Percentiles rank a stretch among this genome's conserved stretches.
Evolutionary conservation across 352 stramenopile genomes (phyloP).

Genomic region (Phytophthora hibernalis): DNA sequence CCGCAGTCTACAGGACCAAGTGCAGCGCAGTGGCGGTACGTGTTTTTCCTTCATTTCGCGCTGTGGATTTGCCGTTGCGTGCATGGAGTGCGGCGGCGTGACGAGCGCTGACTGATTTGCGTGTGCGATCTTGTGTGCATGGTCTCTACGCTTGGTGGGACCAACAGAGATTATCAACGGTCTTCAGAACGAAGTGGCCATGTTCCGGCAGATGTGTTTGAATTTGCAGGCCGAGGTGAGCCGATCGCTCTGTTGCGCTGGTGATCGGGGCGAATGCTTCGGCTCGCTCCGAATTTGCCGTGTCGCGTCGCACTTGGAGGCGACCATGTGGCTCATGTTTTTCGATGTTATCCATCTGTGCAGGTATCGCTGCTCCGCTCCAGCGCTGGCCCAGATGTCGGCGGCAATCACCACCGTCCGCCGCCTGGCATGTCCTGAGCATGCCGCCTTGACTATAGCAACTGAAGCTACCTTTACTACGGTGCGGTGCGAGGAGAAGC

Average conservation of each 20-base stretch:
- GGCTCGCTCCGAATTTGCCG: not conserved
- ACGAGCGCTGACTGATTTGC: constrained; percentile 14
- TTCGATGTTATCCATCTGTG: constrained; percentile 34
- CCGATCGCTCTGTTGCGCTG: constrained; percentile 12
- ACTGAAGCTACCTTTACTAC: constrained; percentile 26
- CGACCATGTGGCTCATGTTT: constrained; percentile 31
- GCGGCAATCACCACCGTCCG: constrained; percentile 42
- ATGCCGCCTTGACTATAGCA: constrained; percentile 7
- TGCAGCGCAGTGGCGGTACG: constrained; percentile 66
- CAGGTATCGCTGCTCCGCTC: constrained; percentile 52
- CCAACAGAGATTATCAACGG: constrained; percentile 62
- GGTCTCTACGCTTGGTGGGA: constrained; percentile 26
- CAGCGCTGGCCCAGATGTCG: constrained; percentile 18
- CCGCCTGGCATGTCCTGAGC: constrained; percentile 66
- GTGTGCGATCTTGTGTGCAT: constrained; percentile 18
- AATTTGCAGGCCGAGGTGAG: constrained; percentile 80
- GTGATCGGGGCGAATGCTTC: not conserved
- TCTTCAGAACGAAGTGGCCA: constrained; percentile 81
- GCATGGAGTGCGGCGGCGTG: not conserved
- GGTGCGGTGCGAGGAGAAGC: constrained; percentile 13
- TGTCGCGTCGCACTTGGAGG: constrained; percentile 26
- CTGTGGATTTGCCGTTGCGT: constrained; percentile 20
- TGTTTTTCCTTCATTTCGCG: constrained; percentile 23
- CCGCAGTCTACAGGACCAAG: constrained; percentile 68
- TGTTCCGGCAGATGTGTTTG: constrained; percentile 87